Evolutionary conservation across 495 filamentous ascomycete genomes (phyloP), one percentile per base, ranked within the genome.

Genomic region (Trichoderma orchidacearum): DNA sequence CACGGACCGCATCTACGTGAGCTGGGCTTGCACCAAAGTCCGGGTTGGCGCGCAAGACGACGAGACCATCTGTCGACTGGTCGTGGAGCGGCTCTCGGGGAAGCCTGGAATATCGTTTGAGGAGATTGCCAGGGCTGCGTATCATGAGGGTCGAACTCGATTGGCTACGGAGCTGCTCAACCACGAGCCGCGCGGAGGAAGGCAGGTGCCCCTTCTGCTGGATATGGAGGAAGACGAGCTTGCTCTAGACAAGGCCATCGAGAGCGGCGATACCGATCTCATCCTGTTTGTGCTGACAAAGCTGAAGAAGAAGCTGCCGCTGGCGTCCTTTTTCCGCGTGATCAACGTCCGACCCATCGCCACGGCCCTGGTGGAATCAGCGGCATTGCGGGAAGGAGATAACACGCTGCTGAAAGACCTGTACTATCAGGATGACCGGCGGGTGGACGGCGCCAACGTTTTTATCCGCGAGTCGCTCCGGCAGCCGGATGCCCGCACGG

Each of bases 21-120:
- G 95, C 66, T 98, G 93, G 93, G 93, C 94, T 11, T 87, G 86
- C 25, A 84, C 93, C 67, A 98, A 96, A 68, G 94, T 97, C 27
- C 85, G 89, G 23, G 72, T 85, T 4, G 90, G 90, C 1, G 78
- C 85, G 4, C 89, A 87, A 45, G 85, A 92, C 59, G 94, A 97
- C 64, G 90, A 93, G 53, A 80, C 82, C 3, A 89, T 96, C 51
- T 96, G 90, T 72, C 81, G 81, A 28, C 77, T 87, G 51, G 89
- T 98, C 45, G 92, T 97, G 4, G 81, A 85, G 59, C 89, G 91
- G 64, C 78, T 98, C 2, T 79, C 85, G 0, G 87, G 86, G 17
- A 94, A 95, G 64, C 84, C 83, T 0, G 91, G 91, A 0, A 93
- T 98, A 55, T 96, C 92, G 0, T 98, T 96, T 62, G 92, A 96